Base-by-base conservation (phyloP, 768 basidiomycete species). In the Pholiota microspora region DNA sequence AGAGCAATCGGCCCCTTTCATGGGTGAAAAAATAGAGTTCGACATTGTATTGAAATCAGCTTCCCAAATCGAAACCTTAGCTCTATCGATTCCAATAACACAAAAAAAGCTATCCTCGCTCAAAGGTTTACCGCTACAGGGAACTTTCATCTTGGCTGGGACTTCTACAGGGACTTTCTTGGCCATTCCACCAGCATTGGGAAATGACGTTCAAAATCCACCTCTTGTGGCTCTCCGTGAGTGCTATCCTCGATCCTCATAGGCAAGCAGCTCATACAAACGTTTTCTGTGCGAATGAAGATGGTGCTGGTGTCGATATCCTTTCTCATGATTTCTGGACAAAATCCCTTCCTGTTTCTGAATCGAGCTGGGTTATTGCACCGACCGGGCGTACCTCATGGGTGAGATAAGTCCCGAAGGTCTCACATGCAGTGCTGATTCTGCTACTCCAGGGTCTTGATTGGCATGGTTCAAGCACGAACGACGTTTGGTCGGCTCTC, bases 281-380 rank as follows among this genome's bases (percentile, higher is more conserved):
- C 23, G 38, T 53, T 55, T 2, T 24, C 47, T 44, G 7, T 56
- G 27, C 51, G 36, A 18, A 31, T 45, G 13, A n/a, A 92, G 90
- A 96, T 67, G 94, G 94, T 2, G 93, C 94, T 1, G 94, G 94
- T 1, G 90, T 91, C 4, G 86, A 94, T 56, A 78, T 91, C 7
- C 55, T 83, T 34, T 56, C 61, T 5, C 65, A 72, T 24, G 59
- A 75, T 0, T 84, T 86, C 55, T 94, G 89, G 89, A 65, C 72
- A 0, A 76, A 83, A 13, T 77, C 88, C 0, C 68, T 94, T 10
- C 81, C 84, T 1, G 73, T 75, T 5, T 83, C 85, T 53, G 61
- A 72, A 23, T 70, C 71, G 6, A 85, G 81, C 52, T 97, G 94
- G 94, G 71, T 88, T 8, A 71, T 95, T 16, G 70, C 88, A n/a